Percentiles rank a stretch among this genome's conserved stretches.
Conservation (phyloP, 2,329 filamentous ascomycete genomes). For the Parastagonospora avenae region DNA sequence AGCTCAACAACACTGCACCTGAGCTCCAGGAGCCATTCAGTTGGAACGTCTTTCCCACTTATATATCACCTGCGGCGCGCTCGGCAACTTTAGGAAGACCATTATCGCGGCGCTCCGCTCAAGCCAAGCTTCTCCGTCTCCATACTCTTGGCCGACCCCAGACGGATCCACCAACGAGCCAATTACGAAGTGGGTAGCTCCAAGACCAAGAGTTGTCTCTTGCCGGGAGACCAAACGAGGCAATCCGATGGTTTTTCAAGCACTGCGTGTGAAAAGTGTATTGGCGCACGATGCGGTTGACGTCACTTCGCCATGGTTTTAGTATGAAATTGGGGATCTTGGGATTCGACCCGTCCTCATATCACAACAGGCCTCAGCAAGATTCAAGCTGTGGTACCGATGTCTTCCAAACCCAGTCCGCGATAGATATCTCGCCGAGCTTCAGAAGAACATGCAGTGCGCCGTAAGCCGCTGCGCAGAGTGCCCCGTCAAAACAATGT, state of each 20-base stretch:
- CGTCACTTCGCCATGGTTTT: neutral
- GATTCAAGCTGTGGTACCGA: no score
- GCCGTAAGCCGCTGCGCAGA: no score
- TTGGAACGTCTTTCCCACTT: neutral
- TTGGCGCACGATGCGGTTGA: neutral
- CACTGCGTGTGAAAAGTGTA: neutral
- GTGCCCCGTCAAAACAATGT: no score
- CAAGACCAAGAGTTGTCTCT: neutral
- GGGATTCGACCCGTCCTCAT: no score
- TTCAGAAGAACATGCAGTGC: no score
- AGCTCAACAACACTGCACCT: no score
- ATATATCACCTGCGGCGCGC: neutral
- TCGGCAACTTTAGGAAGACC: neutral
- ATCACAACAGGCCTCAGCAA: no score
- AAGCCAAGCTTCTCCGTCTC: neutral
- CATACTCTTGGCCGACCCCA: conserved; percentile 1
- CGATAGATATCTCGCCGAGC: no score
- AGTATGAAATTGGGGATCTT: no score
- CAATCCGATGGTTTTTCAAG: neutral
- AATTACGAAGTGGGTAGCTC: neutral
- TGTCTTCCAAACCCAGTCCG: no score
- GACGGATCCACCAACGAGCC: neutral
- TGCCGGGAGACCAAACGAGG: neutral
- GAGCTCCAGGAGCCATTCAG: no score
- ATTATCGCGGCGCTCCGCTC: neutral